phyloP scores from a whole-genome alignment of 1,284 basidiomycete species.

The Trametes sp. region DNA sequence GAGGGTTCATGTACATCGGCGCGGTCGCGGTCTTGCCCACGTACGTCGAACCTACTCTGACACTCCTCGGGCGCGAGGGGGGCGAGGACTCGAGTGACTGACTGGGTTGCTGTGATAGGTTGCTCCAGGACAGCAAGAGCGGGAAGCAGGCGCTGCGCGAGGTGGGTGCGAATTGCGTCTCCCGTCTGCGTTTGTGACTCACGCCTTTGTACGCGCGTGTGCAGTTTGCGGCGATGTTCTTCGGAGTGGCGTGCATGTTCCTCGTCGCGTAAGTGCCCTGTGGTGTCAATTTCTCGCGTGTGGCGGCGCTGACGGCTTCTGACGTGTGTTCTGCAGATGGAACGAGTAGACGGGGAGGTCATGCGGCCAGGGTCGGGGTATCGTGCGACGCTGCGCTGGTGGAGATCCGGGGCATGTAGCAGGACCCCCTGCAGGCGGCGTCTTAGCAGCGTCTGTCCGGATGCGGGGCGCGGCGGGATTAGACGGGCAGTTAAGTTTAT shows the following conservation, averaged over 20 bases:
- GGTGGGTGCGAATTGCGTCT: conserved; percentile 50
- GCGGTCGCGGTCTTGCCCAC: conserved; percentile 90
- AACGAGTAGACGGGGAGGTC: conserved; percentile 69
- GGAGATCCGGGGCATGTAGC: conserved; percentile 13
- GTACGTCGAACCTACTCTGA: conserved; percentile 53
- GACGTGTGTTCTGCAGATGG: conserved; percentile 61
- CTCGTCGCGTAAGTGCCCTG: conserved; percentile 77
- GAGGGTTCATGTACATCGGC: conserved; percentile 93
- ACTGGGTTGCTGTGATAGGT: conserved; percentile 49
- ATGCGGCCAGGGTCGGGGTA: conserved; percentile 20
- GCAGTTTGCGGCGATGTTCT: conserved; percentile 88
- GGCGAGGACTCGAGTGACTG: background rate
- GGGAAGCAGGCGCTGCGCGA: conserved; percentile 86
- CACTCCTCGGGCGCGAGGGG: background rate
- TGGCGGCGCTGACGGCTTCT: conserved; percentile 29
- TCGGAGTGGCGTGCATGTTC: conserved; percentile 90
- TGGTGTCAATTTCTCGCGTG: conserved; percentile 6
- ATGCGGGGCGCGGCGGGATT: conserved; percentile 8
- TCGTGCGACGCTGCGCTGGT: conserved; percentile 18
- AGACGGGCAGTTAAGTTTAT: conserved; percentile 21
- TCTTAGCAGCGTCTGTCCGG: conserved; percentile 4
- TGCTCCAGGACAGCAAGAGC: conserved; percentile 87
- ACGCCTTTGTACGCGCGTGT: conserved; percentile 13
- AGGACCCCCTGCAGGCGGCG: too few species aligned
- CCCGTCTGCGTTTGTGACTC: conserved; percentile 14